Evolutionary conservation across 257 asterid genomes (phyloP), one percentile per base, ranked within the genome.

Genomic region (Scutellaria baicalensis): DNA sequence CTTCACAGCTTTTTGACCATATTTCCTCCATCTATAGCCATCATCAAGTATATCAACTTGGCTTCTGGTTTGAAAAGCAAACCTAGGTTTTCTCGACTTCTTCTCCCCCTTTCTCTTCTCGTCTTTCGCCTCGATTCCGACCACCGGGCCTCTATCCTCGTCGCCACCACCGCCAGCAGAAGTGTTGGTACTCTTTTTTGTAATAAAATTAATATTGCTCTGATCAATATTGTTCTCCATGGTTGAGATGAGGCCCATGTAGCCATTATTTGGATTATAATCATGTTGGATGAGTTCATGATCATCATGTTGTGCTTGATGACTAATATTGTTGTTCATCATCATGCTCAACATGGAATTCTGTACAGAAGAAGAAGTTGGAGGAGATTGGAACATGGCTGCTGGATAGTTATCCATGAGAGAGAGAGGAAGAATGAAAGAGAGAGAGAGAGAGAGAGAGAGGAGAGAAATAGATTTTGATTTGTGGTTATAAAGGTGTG

Each of bases 21-120:
- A 84, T 52, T 84, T 84, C 68, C 89, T 84, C 89, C 89, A 84
- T 66, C 86, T 71, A 54, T 84, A 84, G 9, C 89, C 89, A 67
- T 84, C 89, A n/a, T 84, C 89, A 21, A 84, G 89, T 47, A 84
- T 84, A 68, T 84, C 89, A 3, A 84, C 89, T 51, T 84, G 89
- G 73, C 86, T 84, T 69, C 89, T 78, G 3, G 89, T 84, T 77
- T 81, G 86, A 74, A 84, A 84, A 1, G 89, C 89, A 6, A 52
- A 76, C 62, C 59, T 84, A 57, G 83, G 78, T 45, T 74, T 79
- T 44, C 31, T 76, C 2, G 74, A 45, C 51, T 75, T 81, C 66
- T 79, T 84, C 72, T 59, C 80, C 1, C 18, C 73, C 51, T 71
- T 78, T 1, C 3, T 59, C 56, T 67, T 16, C 1, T 2, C 4